Percentiles rank a stretch among this genome's conserved stretches.
Evolutionary conservation across 2,329 filamentous ascomycete species (phyloP).

Genomic region (Septoria petroselini): DNA sequence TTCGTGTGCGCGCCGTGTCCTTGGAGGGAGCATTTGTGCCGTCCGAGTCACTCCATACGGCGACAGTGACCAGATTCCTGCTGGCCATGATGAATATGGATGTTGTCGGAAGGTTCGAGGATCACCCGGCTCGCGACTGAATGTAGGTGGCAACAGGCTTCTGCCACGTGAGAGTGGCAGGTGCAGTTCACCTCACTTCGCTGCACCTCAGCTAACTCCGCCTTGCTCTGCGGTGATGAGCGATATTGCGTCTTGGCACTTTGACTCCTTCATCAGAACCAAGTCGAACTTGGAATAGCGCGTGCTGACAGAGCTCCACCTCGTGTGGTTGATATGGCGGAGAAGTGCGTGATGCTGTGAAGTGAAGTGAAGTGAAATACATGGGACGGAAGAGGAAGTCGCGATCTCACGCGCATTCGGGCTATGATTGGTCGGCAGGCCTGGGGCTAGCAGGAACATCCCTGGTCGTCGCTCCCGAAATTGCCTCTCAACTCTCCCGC

Average conservation of each 20-base stretch:
- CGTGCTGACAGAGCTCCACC: too few relatives aligned
- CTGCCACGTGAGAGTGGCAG: too few relatives aligned
- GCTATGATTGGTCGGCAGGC: not conserved
- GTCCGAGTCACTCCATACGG: constrained; percentile 19
- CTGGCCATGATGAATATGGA: constrained; percentile 3
- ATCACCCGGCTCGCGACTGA: too few relatives aligned
- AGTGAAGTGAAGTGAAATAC: not conserved
- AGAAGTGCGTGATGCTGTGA: not conserved
- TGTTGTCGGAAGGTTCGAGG: not conserved
- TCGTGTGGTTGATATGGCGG: too few relatives aligned
- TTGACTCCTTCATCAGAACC: too few relatives aligned
- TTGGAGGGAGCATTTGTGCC: constrained; percentile 14
- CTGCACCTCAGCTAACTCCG: too few relatives aligned
- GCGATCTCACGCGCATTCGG: not conserved
- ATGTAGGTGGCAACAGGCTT: too few relatives aligned
- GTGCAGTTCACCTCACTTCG: not conserved
- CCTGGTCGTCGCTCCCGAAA: not conserved
- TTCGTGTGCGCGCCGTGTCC: constrained; percentile 16
- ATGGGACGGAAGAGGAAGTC: not conserved
- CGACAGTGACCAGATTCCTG: constrained; percentile 9
- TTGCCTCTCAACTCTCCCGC: not conserved
- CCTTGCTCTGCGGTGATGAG: too few relatives aligned
- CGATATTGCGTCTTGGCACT: too few relatives aligned
- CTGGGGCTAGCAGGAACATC: not conserved
- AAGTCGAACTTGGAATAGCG: too few relatives aligned